Evolutionary conservation across 2,329 filamentous ascomycete species (phyloP), one percentile per base, ranked within the genome.

Genomic region (Pseudocercospora macadamiae): DNA sequence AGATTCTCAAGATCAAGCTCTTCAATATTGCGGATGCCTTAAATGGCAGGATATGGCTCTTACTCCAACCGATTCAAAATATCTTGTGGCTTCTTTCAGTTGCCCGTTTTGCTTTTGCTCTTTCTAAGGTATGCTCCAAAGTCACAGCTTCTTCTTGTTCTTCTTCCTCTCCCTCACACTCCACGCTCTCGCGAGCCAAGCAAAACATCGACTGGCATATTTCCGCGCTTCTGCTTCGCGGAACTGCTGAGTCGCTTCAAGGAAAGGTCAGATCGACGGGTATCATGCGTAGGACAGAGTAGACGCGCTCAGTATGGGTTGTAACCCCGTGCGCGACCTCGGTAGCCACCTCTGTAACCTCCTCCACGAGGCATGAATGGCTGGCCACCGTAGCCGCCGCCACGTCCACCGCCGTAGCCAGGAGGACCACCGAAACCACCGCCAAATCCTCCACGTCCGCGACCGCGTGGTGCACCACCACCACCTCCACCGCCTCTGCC

Each of bases 401-500:
- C 53, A 21, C 59, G 57, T 42, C 59, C 59, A 44, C 64, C 55
- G 23, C 60, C 59, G 49, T 61, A 66, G 18, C 57, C 55, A 25
- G 66, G 67, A 37, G 67, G 60, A 34, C 59, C 67, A 16, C 68
- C 70, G 48, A 68, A 72, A 23, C 71, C 79, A 45, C 56, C 83
- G 18, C 78, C 77, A 59, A 61, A 65, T 65, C 75, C 76, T 44
- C 85, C 85, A 62, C 82, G 77, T 51, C 82, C 80, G 54, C 73
- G 71, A 37, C 74, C 72, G 30, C 75, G 70, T 28, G 72, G 61
- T 21, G 47, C 47, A 28, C 47, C 47, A 21, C 71, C 70, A 28
- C 84, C 81, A 55, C 80, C 79, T 37, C 76, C 76, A 25, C 83
- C 82, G 32, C 87, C 86, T 52, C 90, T 82, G 54, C 91, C 91